These are phyloP conservation scores for Jaapia argillacea DNA, from an alignment of 768 basidiomycete genomes.

Conservation along the genomic window DNA sequence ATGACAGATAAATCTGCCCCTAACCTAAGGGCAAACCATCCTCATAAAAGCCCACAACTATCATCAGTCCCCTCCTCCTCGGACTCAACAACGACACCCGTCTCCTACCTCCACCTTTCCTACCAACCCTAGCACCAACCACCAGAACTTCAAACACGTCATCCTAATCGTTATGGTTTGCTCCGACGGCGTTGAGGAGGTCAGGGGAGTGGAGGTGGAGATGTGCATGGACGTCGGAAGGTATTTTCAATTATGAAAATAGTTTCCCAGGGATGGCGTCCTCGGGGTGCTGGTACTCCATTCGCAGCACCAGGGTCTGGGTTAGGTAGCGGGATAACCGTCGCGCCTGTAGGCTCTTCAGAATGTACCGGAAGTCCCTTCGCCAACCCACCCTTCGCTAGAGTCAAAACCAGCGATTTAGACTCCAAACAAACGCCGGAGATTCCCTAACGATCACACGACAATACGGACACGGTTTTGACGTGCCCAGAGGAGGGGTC, in stretches of 20 bases:
- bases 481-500: constrained; percentile 14
- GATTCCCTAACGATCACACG: constrained; percentile 31
- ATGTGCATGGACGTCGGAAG: neutral
- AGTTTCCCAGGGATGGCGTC: constrained; percentile 65
- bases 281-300: constrained; percentile 12
- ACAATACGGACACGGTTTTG: constrained; percentile 35
- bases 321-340: constrained; percentile 10
- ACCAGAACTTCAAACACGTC: no score
- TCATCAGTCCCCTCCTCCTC: no score
- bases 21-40: no score
- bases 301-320: constrained; percentile 16
- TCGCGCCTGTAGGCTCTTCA: constrained; percentile 6
- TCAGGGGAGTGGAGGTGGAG: neutral
- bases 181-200: neutral
- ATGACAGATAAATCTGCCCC: no score
- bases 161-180: no score
- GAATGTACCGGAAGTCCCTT: constrained; percentile 5
- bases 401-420: constrained; percentile 34
- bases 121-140: no score
- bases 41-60: no score
- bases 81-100: no score
- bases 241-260: constrained; percentile 46
- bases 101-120: no score
- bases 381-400: constrained; percentile 45
- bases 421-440: constrained; percentile 37